Evolutionary conservation across 805 yeast genomes (phyloP).

Genomic region (Hanseniaspora singularis): DNA sequence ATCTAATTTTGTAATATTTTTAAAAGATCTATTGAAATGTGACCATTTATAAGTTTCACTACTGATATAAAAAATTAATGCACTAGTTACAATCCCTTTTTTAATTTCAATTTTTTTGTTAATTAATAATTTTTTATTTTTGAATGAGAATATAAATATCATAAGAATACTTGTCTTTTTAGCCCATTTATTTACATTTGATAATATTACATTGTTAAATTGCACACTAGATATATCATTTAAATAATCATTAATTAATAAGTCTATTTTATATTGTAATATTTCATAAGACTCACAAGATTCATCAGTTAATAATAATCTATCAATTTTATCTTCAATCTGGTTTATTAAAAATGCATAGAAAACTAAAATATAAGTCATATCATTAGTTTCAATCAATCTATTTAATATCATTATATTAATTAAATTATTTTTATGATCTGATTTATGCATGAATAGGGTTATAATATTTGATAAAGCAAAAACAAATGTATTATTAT

Average conservation of each 20-base stretch:
- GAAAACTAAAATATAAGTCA: constrained; percentile 41
- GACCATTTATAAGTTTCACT: no score
- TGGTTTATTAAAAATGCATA: constrained; percentile 45
- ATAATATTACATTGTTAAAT: neutral
- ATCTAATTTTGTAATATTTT: no score
- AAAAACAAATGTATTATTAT: constrained; percentile 41
- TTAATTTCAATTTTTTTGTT: no score
- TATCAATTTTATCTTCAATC: constrained; percentile 36
- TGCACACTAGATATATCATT: neutral
- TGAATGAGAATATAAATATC: constrained; percentile 3
- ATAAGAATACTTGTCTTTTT: neutral
- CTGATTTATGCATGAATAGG: constrained; percentile 58
- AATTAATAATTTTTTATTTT: no score
- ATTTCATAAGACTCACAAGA: constrained; percentile 25
- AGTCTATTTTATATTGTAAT: neutral
- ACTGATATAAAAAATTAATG: no score
- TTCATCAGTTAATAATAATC: constrained; percentile 20
- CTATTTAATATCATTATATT: neutral
- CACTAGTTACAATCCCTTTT: no score
- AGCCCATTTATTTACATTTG: neutral
- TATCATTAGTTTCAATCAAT: neutral
- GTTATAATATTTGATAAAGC: constrained; percentile 73
- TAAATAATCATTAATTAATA: neutral
- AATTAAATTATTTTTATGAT: neutral
- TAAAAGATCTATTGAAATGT: no score